These are phyloP conservation scores for Misopates orontium DNA, from an alignment of 257 asterid species.

Conservation along the genomic window DNA sequence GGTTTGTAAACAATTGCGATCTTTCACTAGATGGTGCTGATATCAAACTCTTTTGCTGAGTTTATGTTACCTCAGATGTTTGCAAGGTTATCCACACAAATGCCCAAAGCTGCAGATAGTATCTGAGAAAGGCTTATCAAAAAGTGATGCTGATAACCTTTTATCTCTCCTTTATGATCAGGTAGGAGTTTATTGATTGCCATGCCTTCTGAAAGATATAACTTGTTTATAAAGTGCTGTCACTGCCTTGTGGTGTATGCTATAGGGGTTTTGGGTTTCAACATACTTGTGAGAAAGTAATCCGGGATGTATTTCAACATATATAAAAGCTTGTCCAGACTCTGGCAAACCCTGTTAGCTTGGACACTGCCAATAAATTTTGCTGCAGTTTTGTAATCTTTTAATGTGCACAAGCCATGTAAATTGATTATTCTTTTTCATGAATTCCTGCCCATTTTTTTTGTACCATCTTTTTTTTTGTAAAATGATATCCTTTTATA, in stretches of 20 bases:
- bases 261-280: conserved; percentile 12
- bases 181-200: conserved; percentile 45
- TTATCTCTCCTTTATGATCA: conserved; percentile 83
- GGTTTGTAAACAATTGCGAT: conserved; percentile 48
- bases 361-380: not conserved
- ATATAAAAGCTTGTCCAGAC: conserved; percentile 22
- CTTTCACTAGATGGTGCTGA: conserved; percentile 10
- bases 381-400: too few species aligned
- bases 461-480: conserved; percentile 1
- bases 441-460: not conserved
- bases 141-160: conserved; percentile 69
- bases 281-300: conserved; percentile 1
- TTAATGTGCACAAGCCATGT: too few species aligned
- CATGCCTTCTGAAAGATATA: conserved; percentile 21
- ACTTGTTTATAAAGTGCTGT: conserved; percentile 20
- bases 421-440: not conserved
- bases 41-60: conserved; percentile 14
- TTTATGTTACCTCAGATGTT: conserved; percentile 49
- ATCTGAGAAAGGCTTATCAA: conserved; percentile 83
- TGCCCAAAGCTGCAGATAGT: conserved; percentile 81
- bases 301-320: conserved; percentile 3
- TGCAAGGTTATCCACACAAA: conserved; percentile 91
- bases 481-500: not conserved
- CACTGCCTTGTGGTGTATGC: conserved; percentile 9
- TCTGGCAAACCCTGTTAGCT: not conserved